Base-by-base conservation (phyloP, 495 filamentous ascomycete genomes). In the Penicillium crystallinum region DNA sequence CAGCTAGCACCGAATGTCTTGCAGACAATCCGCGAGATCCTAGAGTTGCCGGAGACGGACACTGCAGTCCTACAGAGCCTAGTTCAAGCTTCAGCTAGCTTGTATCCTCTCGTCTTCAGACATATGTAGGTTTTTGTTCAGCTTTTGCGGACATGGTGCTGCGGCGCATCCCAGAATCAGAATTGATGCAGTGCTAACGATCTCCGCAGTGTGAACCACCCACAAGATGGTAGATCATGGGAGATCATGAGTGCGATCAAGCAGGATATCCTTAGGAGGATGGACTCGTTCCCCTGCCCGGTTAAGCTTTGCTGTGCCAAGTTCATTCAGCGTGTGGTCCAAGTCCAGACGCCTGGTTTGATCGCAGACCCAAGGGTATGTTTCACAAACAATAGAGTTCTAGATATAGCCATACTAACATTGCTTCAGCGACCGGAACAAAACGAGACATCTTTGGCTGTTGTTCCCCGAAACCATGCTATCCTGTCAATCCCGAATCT, bases 291-390 rank as follows among this genome's bases (percentile, higher is more conserved):
- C 9, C 75, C 81, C 3, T 75, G 82, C 8, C 83, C 88, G 1
- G 82, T 97, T 38, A 86, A 85, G 63, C 80, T 97, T 62, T 92
- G 90, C 77, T 97, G 93, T 69, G 88, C 97, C 77, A 98, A 98
- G 65, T 97, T 98, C 62, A 84, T 88, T 14, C 91, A 97, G 73
- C 81, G 89, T 22, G 90, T 97, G 31, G 87, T 98, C 37, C 86
- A 95, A 48, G 86, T 89, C 6, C 92, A 98, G 66, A 97, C 91
- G 6, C 85, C 85, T 12, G 91, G 90, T 33, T 70, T 84, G 54
- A 85, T 90, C 57, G 76, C 83, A 23, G 93, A 97, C 66, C 89
- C 89, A 53, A 84, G 89, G 75, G 91, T 96, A 80, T 43, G 85
- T 72, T 42, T 22, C 27, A 11, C 41, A 30, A 49, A 18, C 4